A percentile compares a stretch with the other conserved stretches of the same genome.
These are phyloP conservation scores for Saccharomyces cerevisiae DNA, from an alignment of 805 yeast genomes.

Conservation along the genomic window DNA sequence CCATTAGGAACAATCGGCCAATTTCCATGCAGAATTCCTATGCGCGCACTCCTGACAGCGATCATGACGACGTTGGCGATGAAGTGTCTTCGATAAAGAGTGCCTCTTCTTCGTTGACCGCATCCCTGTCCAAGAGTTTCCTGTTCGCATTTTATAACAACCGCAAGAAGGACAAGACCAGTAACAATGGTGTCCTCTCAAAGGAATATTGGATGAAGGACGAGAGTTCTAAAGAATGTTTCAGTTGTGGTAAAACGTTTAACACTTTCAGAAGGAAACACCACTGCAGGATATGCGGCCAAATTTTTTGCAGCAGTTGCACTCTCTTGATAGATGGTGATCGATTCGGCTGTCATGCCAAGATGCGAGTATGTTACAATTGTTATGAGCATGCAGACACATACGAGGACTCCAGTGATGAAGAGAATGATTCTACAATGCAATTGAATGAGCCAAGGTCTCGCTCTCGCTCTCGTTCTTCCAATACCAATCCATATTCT, in stretches of 20 bases:
- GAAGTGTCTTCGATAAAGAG: slow-evolving; percentile 32
- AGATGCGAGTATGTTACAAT: slow-evolving; percentile 66
- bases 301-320: slow-evolving; percentile 82
- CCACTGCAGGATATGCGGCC: slow-evolving; percentile 94
- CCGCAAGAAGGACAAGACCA: slow-evolving; percentile 16
- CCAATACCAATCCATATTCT: not conserved
- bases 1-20: slow-evolving; percentile 18
- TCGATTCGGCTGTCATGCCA: slow-evolving; percentile 44
- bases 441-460: slow-evolving; percentile 5
- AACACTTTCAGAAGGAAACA: slow-evolving; percentile 85
- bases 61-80: slow-evolving; percentile 27
- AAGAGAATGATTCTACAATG: slow-evolving; percentile 24
- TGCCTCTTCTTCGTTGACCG: slow-evolving; percentile 34
- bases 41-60: not conserved
- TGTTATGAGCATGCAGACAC: slow-evolving; percentile 57
- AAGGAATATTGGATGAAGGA: slow-evolving; percentile 95
- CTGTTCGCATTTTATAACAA: slow-evolving; percentile 35
- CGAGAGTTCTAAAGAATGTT: slow-evolving; percentile 81
- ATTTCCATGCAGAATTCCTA: slow-evolving; percentile 4
- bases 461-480: not conserved
- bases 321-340: slow-evolving; percentile 64
- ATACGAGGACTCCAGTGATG: slow-evolving; percentile 70
- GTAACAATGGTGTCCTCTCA: slow-evolving; percentile 27
- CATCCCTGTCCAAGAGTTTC: slow-evolving; percentile 36
- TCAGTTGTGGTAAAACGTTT: slow-evolving; percentile 71